Conservation (phyloP, 306 rosid species). For the cucumber (Cucumis sativus) region DNA sequence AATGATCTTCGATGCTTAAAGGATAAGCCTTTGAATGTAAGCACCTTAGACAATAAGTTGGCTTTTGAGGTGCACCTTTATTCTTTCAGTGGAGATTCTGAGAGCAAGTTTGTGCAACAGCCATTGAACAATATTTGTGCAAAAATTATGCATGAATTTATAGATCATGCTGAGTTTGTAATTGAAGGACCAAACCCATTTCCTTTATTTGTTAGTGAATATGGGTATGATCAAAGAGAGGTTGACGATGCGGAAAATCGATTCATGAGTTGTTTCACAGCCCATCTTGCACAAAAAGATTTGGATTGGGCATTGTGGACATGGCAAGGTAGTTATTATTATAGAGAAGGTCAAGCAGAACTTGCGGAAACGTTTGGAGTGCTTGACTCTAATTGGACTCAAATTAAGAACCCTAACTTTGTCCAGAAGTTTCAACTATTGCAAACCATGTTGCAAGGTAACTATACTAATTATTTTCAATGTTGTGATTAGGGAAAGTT, state of each 20-base stretch:
- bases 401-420: conserved; percentile 16
- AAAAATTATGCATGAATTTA: neutral
- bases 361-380: conserved; percentile 19
- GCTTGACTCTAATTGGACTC: conserved; percentile 19
- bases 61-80: neutral
- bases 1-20: neutral
- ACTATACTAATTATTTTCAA: neutral
- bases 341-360: conserved; percentile 3
- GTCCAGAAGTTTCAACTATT: conserved; percentile 23
- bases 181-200: neutral
- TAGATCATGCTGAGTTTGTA: neutral
- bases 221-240: conserved; percentile 22
- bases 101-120: neutral
- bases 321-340: conserved; percentile 33
- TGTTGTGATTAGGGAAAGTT: no score
- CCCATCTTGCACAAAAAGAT: conserved; percentile 35
- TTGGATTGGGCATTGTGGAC: conserved; percentile 10
- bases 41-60: neutral
- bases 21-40: neutral
- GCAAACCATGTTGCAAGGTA: conserved; percentile 24
- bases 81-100: neutral
- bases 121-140: neutral
- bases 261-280: neutral
- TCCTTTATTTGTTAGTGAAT: neutral
- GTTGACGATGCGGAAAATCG: conserved; percentile 8